Evolutionary conservation across 768 basidiomycete species (phyloP).

Genomic region (Amanita fuliginea): DNA sequence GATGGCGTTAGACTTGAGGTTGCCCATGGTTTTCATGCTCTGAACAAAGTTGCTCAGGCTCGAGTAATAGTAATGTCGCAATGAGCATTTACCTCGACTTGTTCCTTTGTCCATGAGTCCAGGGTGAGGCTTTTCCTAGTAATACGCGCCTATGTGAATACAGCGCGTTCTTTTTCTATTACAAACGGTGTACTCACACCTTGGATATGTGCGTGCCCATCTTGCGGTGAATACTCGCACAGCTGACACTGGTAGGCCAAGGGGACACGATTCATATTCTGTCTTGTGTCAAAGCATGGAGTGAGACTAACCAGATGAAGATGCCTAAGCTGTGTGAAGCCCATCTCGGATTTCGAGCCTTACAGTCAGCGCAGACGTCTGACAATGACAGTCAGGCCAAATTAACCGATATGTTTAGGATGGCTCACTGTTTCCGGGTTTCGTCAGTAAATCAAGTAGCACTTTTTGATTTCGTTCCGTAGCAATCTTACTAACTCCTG

Average conservation of each 20-base stretch:
- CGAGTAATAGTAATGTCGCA: neutral
- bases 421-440: slow-evolving; percentile 75
- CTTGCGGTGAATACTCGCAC: slow-evolving; percentile 89
- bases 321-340: slow-evolving; percentile 83
- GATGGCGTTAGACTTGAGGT: slow-evolving; percentile 64
- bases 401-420: slow-evolving; percentile 3
- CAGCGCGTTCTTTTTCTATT: neutral
- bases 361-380: slow-evolving; percentile 93
- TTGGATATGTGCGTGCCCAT: slow-evolving; percentile 90
- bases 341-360: slow-evolving; percentile 80
- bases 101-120: slow-evolving; percentile 83
- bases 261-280: slow-evolving; percentile 4
- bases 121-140: slow-evolving; percentile 80
- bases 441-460: slow-evolving; percentile 55
- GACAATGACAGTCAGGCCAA: slow-evolving; percentile 1
- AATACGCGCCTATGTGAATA: neutral
- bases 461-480: slow-evolving; percentile 54
- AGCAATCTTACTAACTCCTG: slow-evolving; percentile 42
- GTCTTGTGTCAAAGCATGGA: neutral
- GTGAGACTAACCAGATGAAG: slow-evolving; percentile 61
- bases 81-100: slow-evolving; percentile 57
- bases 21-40: slow-evolving; percentile 76
- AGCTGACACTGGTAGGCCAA: slow-evolving; percentile 60
- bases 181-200: slow-evolving; percentile 47
- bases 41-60: slow-evolving; percentile 16